Conservation (phyloP, 805 yeast genomes). For the Lachancea waltii region DNA sequence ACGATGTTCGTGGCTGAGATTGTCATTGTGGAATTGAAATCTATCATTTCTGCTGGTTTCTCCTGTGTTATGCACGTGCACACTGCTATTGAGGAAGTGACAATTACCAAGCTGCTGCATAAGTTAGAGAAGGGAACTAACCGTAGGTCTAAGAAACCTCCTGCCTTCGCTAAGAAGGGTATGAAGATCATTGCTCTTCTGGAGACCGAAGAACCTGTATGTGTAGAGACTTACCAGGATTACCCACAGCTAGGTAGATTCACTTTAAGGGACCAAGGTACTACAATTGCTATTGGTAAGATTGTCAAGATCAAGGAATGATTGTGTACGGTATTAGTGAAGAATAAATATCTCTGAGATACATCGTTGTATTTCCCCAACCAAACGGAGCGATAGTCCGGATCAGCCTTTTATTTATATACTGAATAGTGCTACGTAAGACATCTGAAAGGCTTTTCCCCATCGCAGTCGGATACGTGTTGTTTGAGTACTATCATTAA, state of each 20-base stretch:
- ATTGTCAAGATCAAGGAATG: conserved; percentile 75
- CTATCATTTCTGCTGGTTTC: conserved; percentile 90
- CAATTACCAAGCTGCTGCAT: conserved; percentile 74
- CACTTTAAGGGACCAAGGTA: conserved; percentile 97
- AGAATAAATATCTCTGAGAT: neutral
- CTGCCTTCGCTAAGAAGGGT: conserved; percentile 97
- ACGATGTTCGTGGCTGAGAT: conserved; percentile 91
- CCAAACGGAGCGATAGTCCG: too few species aligned
- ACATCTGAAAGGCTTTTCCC: too few species aligned
- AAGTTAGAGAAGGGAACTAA: conserved; percentile 95
- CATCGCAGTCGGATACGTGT: too few species aligned
- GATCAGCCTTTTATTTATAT: too few species aligned
- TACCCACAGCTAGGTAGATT: conserved; percentile 97
- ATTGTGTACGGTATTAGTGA: conserved; percentile 4
- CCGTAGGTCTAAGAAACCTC: conserved; percentile 93
- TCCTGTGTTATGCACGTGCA: conserved; percentile 98
- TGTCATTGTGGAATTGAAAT: conserved; percentile 93
- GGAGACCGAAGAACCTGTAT: conserved; percentile 80
- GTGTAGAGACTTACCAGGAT: conserved; percentile 87
- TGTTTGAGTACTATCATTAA: too few species aligned
- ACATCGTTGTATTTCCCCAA: too few species aligned
- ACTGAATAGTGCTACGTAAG: too few species aligned
- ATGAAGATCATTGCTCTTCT: conserved; percentile 94
- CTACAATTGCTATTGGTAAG: conserved; percentile 97
- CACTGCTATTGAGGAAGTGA: conserved; percentile 95